phyloP scores from a whole-genome alignment of 2,329 filamentous ascomycete species.

The Coleophoma cylindrospora region DNA sequence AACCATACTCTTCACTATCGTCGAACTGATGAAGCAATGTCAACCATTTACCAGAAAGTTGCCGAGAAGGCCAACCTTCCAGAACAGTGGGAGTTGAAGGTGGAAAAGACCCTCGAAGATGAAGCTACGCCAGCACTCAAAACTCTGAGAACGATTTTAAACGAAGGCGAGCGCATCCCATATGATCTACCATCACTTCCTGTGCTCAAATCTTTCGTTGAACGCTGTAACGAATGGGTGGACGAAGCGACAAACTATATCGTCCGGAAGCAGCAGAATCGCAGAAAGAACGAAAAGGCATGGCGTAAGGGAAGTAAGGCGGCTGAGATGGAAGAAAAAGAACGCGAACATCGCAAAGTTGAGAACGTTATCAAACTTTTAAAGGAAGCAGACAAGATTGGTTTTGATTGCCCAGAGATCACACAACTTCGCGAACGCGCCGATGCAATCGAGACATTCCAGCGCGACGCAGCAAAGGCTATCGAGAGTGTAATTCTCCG shows the following conservation, averaged over 20 bases:
- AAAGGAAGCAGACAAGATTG: slow-evolving; percentile 75
- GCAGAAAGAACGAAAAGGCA: slow-evolving; percentile 87
- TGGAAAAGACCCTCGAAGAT: slow-evolving; percentile 78
- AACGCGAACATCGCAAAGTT: slow-evolving; percentile 80
- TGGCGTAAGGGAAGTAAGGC: slow-evolving; percentile 75
- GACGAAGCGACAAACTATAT: slow-evolving; percentile 96
- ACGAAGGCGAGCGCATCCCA: slow-evolving; percentile 94
- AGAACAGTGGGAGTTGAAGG: slow-evolving; percentile 86
- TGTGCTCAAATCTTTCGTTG: slow-evolving; percentile 82
- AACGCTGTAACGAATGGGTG: slow-evolving; percentile 95
- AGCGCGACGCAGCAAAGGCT: slow-evolving; percentile 66
- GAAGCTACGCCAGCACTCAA: slow-evolving; percentile 83
- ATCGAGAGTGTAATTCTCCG: slow-evolving; percentile 61
- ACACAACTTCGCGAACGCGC: slow-evolving; percentile 78
- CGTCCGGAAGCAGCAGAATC: slow-evolving; percentile 94
- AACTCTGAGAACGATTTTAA: slow-evolving; percentile 73
- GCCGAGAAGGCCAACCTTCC: slow-evolving; percentile 82
- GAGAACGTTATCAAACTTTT: slow-evolving; percentile 85
- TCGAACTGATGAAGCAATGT: slow-evolving; percentile 67
- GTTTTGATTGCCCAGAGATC: slow-evolving; percentile 93
- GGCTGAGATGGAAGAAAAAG: slow-evolving; percentile 77
- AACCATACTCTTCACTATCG: slow-evolving; percentile 76
- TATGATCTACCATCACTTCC: slow-evolving; percentile 80
- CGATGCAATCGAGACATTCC: slow-evolving; percentile 79
- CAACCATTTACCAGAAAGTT: slow-evolving; percentile 65